phyloP scores from a whole-genome alignment of 2,329 filamentous ascomycete genomes.

The Pezicula rhizophila region DNA sequence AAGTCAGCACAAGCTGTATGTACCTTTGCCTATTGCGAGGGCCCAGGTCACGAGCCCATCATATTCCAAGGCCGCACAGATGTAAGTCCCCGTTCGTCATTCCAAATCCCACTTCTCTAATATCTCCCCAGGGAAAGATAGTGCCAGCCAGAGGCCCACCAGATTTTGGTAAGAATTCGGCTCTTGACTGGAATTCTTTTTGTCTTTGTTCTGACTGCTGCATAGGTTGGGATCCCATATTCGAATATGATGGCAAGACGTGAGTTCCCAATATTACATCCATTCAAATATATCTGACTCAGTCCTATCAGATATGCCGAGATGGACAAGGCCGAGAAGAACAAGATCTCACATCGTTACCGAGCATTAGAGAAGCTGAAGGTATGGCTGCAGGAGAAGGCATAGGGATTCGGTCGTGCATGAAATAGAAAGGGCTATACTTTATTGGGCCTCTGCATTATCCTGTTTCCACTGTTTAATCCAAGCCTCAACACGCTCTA shows the following conservation, averaged over 20 bases:
- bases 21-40: slow-evolving; percentile 87
- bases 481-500: slow-evolving; percentile 80
- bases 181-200: neutral
- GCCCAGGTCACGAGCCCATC: slow-evolving; percentile 75
- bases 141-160: slow-evolving; percentile 75
- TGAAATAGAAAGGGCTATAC: neutral
- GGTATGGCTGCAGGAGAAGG: slow-evolving; percentile 55
- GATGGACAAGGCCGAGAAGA: slow-evolving; percentile 86
- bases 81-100: slow-evolving; percentile 40
- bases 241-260: slow-evolving; percentile 88
- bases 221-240: slow-evolving; percentile 93
- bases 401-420: neutral
- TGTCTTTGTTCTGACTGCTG: slow-evolving; percentile 11
- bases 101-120: neutral
- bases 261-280: slow-evolving; percentile 10
- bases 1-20: slow-evolving; percentile 91
- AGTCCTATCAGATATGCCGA: slow-evolving; percentile 66
- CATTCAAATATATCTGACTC: slow-evolving; percentile 1
- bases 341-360: slow-evolving; percentile 84
- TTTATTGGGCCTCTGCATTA: slow-evolving; percentile 32
- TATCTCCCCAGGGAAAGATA: slow-evolving; percentile 60
- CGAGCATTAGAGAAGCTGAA: slow-evolving; percentile 84
- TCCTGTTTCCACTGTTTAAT: slow-evolving; percentile 74
- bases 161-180: slow-evolving; percentile 64
- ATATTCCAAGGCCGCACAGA: slow-evolving; percentile 88